Base-by-base conservation (phyloP, 2,329 filamentous ascomycete species). In the Cladosporium sp. region DNA sequence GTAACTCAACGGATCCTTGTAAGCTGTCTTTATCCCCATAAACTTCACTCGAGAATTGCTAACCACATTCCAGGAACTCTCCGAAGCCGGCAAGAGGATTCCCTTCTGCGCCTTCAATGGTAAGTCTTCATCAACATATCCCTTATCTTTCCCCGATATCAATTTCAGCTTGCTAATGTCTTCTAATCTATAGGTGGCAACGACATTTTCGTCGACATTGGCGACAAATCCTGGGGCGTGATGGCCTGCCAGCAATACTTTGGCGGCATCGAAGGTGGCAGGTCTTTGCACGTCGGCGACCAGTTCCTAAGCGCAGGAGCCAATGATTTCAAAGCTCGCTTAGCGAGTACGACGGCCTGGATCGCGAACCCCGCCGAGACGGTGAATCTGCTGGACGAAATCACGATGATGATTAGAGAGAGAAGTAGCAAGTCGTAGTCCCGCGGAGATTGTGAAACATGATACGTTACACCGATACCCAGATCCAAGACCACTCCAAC, bases 61-160 rank as follows among this genome's bases (percentile, higher is more conserved):
- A 21, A 5, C 26, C 33, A 46, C 12, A 11, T 12, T 6, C 2
- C 65, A 80, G 79, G 94, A 98, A 78, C 86, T 93, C 72, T 91
- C 89, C 49, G 81, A 85, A 0, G 90, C 90, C 33, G 90, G 90
- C 1, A 79, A 82, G 50, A 77, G 84, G 69, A 72, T 99, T 35
- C 95, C 95, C 0, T 99, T 98, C 75, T 99, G 95, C 76, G 95
- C 95, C 26, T 99, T 99, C 83, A 99, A 99, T 78, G 95, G 62
- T 58, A 64, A 33, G 62, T 35, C 26, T 12, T 18, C 10, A 7
- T 8, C 16, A 37, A 16, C 29, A 29, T 29, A 84, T 84, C 74
- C 40, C 71, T 68, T 28, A 28, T 23, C 26, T 10, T 31, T 18
- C 14, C 11, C 3, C 44, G 29, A 31, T 3, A 1, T 11, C 23